These are phyloP conservation scores for Polyplosphaeria fusca DNA, from an alignment of 495 filamentous ascomycete genomes.

Conservation along the genomic window DNA sequence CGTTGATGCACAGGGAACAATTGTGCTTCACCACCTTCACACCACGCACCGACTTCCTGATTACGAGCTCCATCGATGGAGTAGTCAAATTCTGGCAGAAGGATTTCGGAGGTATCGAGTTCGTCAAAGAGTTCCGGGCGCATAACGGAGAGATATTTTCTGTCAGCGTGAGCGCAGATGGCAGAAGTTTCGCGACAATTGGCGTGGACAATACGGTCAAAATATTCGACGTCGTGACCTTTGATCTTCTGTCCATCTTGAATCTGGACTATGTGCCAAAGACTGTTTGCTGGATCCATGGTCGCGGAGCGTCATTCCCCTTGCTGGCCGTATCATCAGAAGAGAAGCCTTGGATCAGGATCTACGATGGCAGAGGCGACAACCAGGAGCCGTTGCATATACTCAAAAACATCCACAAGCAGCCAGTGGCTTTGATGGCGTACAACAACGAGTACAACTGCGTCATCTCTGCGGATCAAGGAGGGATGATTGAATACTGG, in stretches of 20 bases:
- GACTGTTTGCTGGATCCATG: slow-evolving; percentile 90
- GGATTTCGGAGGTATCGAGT: slow-evolving; percentile 82
- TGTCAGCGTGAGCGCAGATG: slow-evolving; percentile 81
- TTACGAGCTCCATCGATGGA: slow-evolving; percentile 88
- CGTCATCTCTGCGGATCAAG: slow-evolving; percentile 81
- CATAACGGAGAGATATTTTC: slow-evolving; percentile 81
- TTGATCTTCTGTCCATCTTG: slow-evolving; percentile 65
- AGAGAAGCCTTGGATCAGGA: slow-evolving; percentile 62
- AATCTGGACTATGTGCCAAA: slow-evolving; percentile 69
- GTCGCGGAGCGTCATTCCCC: slow-evolving; percentile 79
- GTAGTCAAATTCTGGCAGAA: slow-evolving; percentile 99
- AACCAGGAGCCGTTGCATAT: slow-evolving; percentile 68
- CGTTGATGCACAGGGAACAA: slow-evolving; percentile 97
- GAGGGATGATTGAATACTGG: slow-evolving; percentile 98
- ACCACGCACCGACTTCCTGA: slow-evolving; percentile 86
- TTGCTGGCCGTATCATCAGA: slow-evolving; percentile 87
- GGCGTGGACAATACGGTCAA: slow-evolving; percentile 86
- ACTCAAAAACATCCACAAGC: slow-evolving; percentile 71
- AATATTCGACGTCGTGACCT: slow-evolving; percentile 94
- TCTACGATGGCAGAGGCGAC: slow-evolving; percentile 90
- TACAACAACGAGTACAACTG: slow-evolving; percentile 90
- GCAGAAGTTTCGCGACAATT: slow-evolving; percentile 87
- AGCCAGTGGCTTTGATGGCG: slow-evolving; percentile 73
- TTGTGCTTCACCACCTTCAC: slow-evolving; percentile 81
- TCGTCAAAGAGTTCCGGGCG: slow-evolving; percentile 95